Conservation (phyloP, 768 basidiomycete species). For the Xerocomus spinulosus region DNA sequence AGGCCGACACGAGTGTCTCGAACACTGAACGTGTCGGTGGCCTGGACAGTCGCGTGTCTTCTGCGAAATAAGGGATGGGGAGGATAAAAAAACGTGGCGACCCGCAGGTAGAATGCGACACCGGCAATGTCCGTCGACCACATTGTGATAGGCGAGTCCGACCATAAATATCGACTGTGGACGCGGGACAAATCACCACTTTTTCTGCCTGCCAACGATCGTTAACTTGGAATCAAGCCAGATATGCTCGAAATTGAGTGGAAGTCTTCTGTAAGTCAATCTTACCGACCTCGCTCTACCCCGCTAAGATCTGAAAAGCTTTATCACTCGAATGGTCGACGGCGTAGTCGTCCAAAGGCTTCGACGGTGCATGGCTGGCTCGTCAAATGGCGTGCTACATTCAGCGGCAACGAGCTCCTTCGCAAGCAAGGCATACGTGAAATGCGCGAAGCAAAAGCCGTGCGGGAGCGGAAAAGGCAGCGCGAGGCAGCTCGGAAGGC, state of each 20-base stretch:
- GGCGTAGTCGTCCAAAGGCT: constrained; percentile 47
- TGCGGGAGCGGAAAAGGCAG: constrained; percentile 28
- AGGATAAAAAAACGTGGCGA: constrained; percentile 11
- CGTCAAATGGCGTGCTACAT: constrained; percentile 72
- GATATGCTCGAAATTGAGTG: constrained; percentile 31
- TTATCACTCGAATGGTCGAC: constrained; percentile 36
- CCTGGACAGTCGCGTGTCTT: neutral
- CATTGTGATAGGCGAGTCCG: too few species aligned
- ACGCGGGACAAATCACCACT: constrained; percentile 6
- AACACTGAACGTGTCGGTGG: constrained; percentile 6
- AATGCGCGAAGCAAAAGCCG: constrained; percentile 53
- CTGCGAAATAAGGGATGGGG: constrained; percentile 1
- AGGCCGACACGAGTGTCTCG: neutral
- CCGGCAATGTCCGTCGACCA: constrained; percentile 19
- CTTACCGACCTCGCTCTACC: neutral
- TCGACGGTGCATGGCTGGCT: constrained; percentile 71
- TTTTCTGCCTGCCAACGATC: constrained; percentile 8
- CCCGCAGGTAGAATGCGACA: neutral
- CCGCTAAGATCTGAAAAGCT: constrained; percentile 15
- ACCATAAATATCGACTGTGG: constrained; percentile 23
- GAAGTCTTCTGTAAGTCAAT: constrained; percentile 30
- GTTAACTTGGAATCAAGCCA: neutral
- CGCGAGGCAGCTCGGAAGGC: constrained; percentile 17
- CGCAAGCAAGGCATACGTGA: constrained; percentile 68
- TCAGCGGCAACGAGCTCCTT: constrained; percentile 56